phyloP scores from a whole-genome alignment of 1,284 basidiomycete genomes.

The Rhodotorula sp. region DNA sequence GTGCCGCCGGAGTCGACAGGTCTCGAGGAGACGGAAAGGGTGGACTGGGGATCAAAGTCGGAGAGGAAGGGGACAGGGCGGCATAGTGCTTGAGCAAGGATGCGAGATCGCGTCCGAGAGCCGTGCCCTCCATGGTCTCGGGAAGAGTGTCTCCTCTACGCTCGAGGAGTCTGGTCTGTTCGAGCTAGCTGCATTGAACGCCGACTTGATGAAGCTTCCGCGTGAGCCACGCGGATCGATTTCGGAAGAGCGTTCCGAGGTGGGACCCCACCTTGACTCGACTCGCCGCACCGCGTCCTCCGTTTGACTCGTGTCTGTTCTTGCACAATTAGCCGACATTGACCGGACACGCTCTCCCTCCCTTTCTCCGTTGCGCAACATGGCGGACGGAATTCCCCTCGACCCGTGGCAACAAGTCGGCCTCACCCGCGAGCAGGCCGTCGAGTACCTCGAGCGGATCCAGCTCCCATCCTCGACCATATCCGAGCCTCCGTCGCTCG shows the following conservation, averaged over 20 bases:
- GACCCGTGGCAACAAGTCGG: slow-evolving; percentile 4
- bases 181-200: no score
- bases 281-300: no score
- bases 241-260: no score
- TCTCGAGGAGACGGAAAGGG: slow-evolving; percentile 14
- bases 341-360: no score
- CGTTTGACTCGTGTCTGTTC: no score
- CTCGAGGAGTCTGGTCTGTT: no score
- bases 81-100: slow-evolving; percentile 25
- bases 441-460: slow-evolving; percentile 15
- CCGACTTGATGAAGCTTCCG: not conserved
- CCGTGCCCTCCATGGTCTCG: no score
- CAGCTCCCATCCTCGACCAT: not conserved
- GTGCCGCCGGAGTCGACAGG: slow-evolving; percentile 18
- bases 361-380: not conserved
- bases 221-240: not conserved
- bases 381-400: slow-evolving; percentile 5
- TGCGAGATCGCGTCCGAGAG: not conserved
- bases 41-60: slow-evolving; percentile 22
- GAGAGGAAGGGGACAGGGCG: slow-evolving; percentile 25
- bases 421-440: not conserved
- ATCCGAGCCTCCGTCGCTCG: slow-evolving; percentile 6
- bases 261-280: no score
- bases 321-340: no score
- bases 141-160: no score